Base-by-base conservation (phyloP, 2,329 filamentous ascomycete species). In the Paraphoma chrysanthemicola region DNA sequence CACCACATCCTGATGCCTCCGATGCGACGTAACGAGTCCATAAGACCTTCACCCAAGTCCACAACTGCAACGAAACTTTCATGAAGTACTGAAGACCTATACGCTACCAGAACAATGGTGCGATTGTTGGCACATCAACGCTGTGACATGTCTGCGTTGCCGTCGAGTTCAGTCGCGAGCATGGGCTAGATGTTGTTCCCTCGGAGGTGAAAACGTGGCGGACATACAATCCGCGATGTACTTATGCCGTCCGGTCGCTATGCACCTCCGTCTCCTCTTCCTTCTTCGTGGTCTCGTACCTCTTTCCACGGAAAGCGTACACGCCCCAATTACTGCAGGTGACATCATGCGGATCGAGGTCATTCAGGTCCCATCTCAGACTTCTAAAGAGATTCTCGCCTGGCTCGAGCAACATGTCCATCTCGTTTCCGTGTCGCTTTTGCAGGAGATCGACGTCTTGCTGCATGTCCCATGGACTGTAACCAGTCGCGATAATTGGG, bases 251-350 rank as follows among this genome's bases (percentile, higher is more conserved):
- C 44, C 73, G 54, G 11, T 76, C 71, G 23, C 71, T 73, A 57
- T 74, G 67, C 52, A 71, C 72, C 52, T 76, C 74, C 4, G 53
- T 54, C n/a, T 70, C 68, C 33, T 67, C 68, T 9, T 85, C 81
- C 71, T 83, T 87, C 48, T 76, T 84, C 5, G 83, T 86, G 30
- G 89, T 83, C 78, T 91, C 89, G 63, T 91, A 97, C 87, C 94
- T 90, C 87, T 99, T 99, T 68, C 95, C 95, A 79, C 95, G 87
- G 82, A 99, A 99, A 12, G 90, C 93, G 92, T 96, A 99, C 1
- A 97, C 83, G 10, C 95, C 95, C 92, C 93, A 99, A 78, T 99
- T 99, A 53, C 95, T 94, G 71, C 92, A 96, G 68, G 90, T 97
- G 60, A 98, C 83, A 77, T 98, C 95, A 73, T 96, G 91, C 6